These are phyloP conservation scores for Suillus paluster DNA, from an alignment of 768 basidiomycete genomes.

Conservation along the genomic window DNA sequence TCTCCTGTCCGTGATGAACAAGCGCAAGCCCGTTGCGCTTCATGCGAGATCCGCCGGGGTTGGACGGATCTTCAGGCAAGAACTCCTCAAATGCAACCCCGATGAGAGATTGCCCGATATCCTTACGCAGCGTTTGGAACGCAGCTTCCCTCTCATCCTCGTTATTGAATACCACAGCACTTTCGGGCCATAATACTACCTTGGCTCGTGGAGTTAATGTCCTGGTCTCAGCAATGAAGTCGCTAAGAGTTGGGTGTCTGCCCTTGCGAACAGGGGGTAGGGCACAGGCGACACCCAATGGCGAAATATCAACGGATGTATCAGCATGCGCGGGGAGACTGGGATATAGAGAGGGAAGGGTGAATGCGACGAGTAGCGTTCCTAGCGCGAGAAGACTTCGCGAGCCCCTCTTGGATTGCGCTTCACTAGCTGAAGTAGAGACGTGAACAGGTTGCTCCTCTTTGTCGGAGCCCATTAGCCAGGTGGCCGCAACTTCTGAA, in stretches of 20 bases:
- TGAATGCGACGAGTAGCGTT: constrained; percentile 46
- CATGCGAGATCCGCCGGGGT: constrained; percentile 41
- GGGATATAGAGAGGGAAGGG: constrained; percentile 60
- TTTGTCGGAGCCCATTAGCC: constrained; percentile 54
- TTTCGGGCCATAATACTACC: constrained; percentile 81
- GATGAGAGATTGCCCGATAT: constrained; percentile 48
- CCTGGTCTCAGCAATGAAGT: constrained; percentile 64
- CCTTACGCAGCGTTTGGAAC: constrained; percentile 47
- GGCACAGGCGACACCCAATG: constrained; percentile 68
- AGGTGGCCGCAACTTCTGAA: constrained; percentile 55
- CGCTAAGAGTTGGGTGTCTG: constrained; percentile 52
- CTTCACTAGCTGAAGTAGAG: constrained; percentile 9
- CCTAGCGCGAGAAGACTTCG: constrained; percentile 42
- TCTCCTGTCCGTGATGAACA: constrained; percentile 43
- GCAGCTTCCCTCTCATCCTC: constrained; percentile 51
- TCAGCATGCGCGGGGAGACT: constrained; percentile 43
- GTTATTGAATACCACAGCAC: constrained; percentile 68
- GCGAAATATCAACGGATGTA: constrained; percentile 48
- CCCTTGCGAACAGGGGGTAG: constrained; percentile 54
- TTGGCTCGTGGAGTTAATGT: constrained; percentile 49
- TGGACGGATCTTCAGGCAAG: constrained; percentile 43
- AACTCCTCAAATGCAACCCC: constrained; percentile 78
- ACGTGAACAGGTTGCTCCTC: constrained; percentile 12
- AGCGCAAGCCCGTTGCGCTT: constrained; percentile 70
- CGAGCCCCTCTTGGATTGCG: constrained; percentile 13